These are phyloP conservation scores for Danielia reshetovae DNA, from an alignment of 805 yeast species.

Conservation along the genomic window DNA sequence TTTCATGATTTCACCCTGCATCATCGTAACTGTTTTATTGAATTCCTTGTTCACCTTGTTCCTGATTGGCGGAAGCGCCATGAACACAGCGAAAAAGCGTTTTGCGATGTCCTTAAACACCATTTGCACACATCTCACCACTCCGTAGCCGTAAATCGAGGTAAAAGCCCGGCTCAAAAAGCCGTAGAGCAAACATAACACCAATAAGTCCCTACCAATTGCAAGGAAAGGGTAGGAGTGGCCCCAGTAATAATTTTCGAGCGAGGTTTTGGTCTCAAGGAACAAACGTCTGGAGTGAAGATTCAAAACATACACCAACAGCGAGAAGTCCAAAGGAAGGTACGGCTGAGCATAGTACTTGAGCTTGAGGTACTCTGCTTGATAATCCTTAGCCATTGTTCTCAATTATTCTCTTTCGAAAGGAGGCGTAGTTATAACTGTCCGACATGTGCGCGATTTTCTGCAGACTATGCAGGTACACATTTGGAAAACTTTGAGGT, in stretches of 20 bases:
- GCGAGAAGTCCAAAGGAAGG: constrained; percentile 17
- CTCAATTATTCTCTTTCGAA: no score
- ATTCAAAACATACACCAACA: constrained; percentile 9
- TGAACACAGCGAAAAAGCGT: constrained; percentile 9
- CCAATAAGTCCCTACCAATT: constrained; percentile 20
- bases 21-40: constrained; percentile 34
- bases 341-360: constrained; percentile 23
- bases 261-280: not conserved
- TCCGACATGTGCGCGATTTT: no score
- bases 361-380: constrained; percentile 3
- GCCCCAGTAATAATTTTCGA: not conserved
- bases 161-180: not conserved
- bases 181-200: constrained; percentile 3
- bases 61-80: constrained; percentile 50
- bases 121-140: constrained; percentile 3
- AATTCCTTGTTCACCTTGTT: constrained; percentile 61
- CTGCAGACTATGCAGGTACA: no score
- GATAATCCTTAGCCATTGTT: no score
- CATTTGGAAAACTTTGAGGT: no score
- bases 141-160: constrained; percentile 18
- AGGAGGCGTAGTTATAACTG: no score
- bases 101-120: constrained; percentile 2
- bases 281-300: constrained; percentile 2
- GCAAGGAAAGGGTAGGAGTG: constrained; percentile 1
- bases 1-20: constrained; percentile 58